phyloP scores from a whole-genome alignment of 257 asterid species.

The Scutellaria baicalensis region DNA sequence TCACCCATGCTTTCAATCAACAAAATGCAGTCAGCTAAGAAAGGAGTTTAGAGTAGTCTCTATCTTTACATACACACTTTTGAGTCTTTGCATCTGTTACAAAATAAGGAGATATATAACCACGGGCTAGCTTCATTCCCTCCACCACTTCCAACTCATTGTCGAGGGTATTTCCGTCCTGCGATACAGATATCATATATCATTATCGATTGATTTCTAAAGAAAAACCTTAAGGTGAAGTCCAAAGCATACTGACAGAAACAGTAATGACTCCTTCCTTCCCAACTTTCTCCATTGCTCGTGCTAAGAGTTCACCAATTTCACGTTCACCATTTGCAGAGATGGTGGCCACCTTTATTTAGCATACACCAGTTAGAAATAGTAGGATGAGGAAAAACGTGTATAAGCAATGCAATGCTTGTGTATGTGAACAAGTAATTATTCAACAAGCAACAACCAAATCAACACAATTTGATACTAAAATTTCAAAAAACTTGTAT shows the following conservation, averaged over 20 bases:
- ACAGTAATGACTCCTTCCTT: conserved; percentile 89
- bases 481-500: not conserved
- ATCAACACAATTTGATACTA: not conserved
- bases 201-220: not conserved
- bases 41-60: not conserved
- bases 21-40: conserved; percentile 6
- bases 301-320: conserved; percentile 81
- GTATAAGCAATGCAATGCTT: not conserved
- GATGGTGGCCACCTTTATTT: conserved; percentile 71
- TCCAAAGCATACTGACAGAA: conserved; percentile 41
- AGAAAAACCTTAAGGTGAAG: not conserved
- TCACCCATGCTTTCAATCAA: not conserved
- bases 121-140: conserved; percentile 93
- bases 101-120: conserved; percentile 88
- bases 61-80: conserved; percentile 59
- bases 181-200: conserved; percentile 12
- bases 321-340: conserved; percentile 86
- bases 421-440: not conserved
- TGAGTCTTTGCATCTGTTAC: conserved; percentile 63
- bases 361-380: conserved; percentile 18
- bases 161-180: conserved; percentile 84
- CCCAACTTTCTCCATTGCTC: conserved; percentile 96
- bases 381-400: not conserved
- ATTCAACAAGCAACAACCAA: not conserved
- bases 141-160: conserved; percentile 93